phyloP scores from a whole-genome alignment of 2,329 filamentous ascomycete genomes.

The Golovinomyces cichoracearum region DNA sequence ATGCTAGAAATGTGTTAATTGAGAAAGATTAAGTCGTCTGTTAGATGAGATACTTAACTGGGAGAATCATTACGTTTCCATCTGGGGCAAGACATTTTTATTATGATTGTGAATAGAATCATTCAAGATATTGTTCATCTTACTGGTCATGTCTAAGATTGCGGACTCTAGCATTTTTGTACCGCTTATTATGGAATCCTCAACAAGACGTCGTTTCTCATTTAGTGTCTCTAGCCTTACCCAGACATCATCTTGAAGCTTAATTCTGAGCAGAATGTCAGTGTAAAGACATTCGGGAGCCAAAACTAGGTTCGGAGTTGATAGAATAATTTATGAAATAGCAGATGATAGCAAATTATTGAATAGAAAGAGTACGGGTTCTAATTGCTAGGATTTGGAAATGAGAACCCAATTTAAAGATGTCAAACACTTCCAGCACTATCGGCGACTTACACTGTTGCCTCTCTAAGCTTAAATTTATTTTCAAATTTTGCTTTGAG shows the following conservation, averaged over 20 bases:
- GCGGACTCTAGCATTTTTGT: constrained; percentile 10
- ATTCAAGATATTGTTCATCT: constrained; percentile 5
- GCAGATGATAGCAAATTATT: too few species aligned
- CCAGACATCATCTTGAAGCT: constrained; percentile 8
- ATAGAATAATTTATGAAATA: too few species aligned
- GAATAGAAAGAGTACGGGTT: too few species aligned
- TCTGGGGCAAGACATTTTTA: neutral
- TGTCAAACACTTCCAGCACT: too few species aligned
- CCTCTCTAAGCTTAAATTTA: constrained; percentile 7
- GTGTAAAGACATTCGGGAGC: neutral
- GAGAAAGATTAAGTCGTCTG: too few species aligned
- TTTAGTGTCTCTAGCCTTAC: constrained; percentile 10
- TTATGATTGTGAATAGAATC: neutral
- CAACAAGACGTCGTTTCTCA: constrained; percentile 10
- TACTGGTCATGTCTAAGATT: constrained; percentile 8
- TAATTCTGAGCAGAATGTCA: constrained; percentile 5
- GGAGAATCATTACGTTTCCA: too few species aligned
- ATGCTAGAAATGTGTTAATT: too few species aligned
- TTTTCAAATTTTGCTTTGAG: constrained; percentile 7
- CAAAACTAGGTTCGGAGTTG: neutral
- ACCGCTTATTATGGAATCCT: constrained; percentile 10
- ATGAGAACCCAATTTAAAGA: too few species aligned
- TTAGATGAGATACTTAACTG: too few species aligned
- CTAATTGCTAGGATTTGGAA: too few species aligned
- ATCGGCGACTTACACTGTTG: constrained; percentile 9